phyloP scores from a whole-genome alignment of 2,329 filamentous ascomycete species.

The Dryadomyces sulphureus region DNA sequence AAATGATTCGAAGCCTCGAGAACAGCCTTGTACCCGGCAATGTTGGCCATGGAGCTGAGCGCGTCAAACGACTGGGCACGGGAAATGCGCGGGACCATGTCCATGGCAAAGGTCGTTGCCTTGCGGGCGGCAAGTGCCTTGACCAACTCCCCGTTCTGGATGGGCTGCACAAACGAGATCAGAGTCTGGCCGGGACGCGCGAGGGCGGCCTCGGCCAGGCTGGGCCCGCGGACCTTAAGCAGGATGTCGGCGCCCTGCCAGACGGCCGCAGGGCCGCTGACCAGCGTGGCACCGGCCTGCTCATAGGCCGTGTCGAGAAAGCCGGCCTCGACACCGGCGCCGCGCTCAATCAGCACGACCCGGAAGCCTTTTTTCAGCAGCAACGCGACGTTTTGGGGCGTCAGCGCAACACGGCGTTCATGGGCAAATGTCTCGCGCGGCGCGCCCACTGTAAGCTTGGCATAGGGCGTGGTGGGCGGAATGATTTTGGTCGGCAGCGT shows the following conservation, averaged over 20 bases:
- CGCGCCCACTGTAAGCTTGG: constrained; percentile 60
- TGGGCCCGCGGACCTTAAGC: constrained; percentile 70
- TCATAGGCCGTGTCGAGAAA: constrained; percentile 67
- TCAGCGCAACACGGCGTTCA: constrained; percentile 73
- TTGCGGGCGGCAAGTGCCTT: constrained; percentile 56
- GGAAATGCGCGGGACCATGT: constrained; percentile 81
- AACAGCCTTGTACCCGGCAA: constrained; percentile 85
- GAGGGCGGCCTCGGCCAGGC: constrained; percentile 50
- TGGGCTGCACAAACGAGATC: constrained; percentile 71
- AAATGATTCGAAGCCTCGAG: constrained; percentile 82
- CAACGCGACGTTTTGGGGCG: constrained; percentile 67
- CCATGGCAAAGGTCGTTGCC: constrained; percentile 76
- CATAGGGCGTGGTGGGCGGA: constrained; percentile 45
- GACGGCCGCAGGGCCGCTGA: constrained; percentile 46
- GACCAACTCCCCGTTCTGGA: constrained; percentile 63
- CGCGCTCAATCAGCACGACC: constrained; percentile 62
- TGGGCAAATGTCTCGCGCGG: constrained; percentile 64
- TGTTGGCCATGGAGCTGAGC: constrained; percentile 85
- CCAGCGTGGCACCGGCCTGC: constrained; percentile 62
- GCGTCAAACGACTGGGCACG: constrained; percentile 81
- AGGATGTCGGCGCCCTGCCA: constrained; percentile 67
- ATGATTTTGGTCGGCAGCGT: constrained; percentile 24
- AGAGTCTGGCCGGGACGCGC: constrained; percentile 58
- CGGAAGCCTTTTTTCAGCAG: constrained; percentile 76
- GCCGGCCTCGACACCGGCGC: constrained; percentile 63